Conservation (phyloP, 2,329 filamentous ascomycete species). For the Coniochaeta hoffmannii region DNA sequence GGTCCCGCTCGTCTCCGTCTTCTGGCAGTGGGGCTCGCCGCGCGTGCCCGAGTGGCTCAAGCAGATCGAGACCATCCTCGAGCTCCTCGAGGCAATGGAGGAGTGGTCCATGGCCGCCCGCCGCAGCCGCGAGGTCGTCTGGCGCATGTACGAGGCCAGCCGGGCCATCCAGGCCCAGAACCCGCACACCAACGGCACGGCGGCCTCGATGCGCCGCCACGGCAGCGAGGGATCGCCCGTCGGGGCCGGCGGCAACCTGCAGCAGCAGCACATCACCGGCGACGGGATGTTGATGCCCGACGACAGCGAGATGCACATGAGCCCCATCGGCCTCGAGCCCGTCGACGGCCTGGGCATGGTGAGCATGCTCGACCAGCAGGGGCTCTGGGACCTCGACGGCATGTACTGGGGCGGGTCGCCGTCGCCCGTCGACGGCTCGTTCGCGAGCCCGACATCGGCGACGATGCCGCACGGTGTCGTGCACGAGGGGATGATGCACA, state of each 20-base stretch:
- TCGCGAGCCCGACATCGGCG: slow-evolving; percentile 11
- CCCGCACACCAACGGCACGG: slow-evolving; percentile 12
- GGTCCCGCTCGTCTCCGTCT: slow-evolving; percentile 69
- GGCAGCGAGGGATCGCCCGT: slow-evolving; percentile 11
- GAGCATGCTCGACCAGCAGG: slow-evolving; percentile 45
- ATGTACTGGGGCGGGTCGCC: slow-evolving; percentile 40
- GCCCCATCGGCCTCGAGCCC: slow-evolving; percentile 42
- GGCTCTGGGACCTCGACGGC: slow-evolving; percentile 48
- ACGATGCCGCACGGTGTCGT: slow-evolving; percentile 16
- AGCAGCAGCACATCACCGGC: slow-evolving; percentile 25
- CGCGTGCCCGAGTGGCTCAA: slow-evolving; percentile 44
- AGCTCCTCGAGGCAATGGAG: slow-evolving; percentile 56
- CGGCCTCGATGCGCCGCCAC: slow-evolving; percentile 5
- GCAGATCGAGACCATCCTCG: slow-evolving; percentile 51
- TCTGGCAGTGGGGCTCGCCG: slow-evolving; percentile 54
- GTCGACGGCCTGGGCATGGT: slow-evolving; percentile 42
- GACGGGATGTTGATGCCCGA: slow-evolving; percentile 25
- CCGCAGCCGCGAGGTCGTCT: slow-evolving; percentile 55
- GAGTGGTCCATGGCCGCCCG: slow-evolving; percentile 58
- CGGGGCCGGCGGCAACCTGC: no score
- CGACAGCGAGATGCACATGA: slow-evolving; percentile 38
- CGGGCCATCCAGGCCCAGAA: slow-evolving; percentile 25
- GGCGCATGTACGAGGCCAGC: slow-evolving; percentile 54
- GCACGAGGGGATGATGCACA: slow-evolving; percentile 26
- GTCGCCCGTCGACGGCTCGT: slow-evolving; percentile 1